These are phyloP conservation scores for Stachybotrys chartarum DNA, from an alignment of 2,329 filamentous ascomycete genomes.

Conservation along the genomic window DNA sequence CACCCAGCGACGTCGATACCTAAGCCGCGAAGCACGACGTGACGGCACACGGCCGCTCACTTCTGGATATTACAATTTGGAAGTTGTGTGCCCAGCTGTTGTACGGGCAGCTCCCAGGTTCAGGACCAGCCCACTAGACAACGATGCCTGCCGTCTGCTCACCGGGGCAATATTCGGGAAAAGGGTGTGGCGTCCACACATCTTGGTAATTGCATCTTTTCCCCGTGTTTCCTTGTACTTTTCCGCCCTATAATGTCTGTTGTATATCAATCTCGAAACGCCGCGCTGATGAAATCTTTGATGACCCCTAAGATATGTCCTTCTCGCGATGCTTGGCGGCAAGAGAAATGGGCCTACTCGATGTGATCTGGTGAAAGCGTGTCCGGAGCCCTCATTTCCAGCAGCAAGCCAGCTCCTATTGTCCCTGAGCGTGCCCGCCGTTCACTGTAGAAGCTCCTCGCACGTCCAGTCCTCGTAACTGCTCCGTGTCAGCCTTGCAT, in stretches of 20 bases:
- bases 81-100: too few relatives aligned
- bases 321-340: background rate
- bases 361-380: background rate
- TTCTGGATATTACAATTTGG: too few relatives aligned
- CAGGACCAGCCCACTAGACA: too few relatives aligned
- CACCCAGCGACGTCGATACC: too few relatives aligned
- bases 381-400: background rate
- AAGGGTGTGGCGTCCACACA: background rate
- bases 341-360: background rate
- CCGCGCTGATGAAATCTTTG: conserved; percentile 27
- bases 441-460: conserved; percentile 75
- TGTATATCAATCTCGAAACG: conserved; percentile 20
- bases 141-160: too few relatives aligned
- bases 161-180: too few relatives aligned
- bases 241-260: conserved; percentile 13
- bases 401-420: background rate
- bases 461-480: conserved; percentile 99
- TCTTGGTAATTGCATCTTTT: background rate
- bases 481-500: conserved; percentile 6
- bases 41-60: too few relatives aligned
- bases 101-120: too few relatives aligned
- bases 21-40: too few relatives aligned
- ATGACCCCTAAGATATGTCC: conserved; percentile 12
- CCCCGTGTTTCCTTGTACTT: conserved; percentile 15
- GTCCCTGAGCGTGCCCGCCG: background rate